Evolutionary conservation across 2,329 filamentous ascomycete species (phyloP).

Genomic region (Waltergamsia citrina): DNA sequence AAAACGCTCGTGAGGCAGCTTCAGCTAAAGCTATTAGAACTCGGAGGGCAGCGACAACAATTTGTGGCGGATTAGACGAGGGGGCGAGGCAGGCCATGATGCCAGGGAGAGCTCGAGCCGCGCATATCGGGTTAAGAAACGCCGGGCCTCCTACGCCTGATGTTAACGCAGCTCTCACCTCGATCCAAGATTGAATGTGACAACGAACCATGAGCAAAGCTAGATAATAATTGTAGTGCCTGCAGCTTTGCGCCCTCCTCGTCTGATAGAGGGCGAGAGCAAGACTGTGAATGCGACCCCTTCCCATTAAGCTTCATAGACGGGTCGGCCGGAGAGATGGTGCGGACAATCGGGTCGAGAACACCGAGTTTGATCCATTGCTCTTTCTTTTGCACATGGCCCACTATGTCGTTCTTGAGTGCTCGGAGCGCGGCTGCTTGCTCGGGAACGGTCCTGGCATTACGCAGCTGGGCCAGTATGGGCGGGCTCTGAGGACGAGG

Average conservation of each 20-base stretch:
- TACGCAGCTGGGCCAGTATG: constrained; percentile 47
- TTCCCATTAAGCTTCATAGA: constrained; percentile 26
- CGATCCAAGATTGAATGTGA: background rate
- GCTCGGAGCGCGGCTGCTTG: constrained; percentile 54
- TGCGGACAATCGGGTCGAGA: constrained; percentile 45
- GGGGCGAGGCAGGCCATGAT: constrained; percentile 64
- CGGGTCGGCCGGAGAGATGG: constrained; percentile 26
- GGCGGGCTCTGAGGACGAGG: constrained; percentile 41
- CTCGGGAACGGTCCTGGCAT: constrained; percentile 39
- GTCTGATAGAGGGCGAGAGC: constrained; percentile 35
- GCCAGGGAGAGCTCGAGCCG: constrained; percentile 56
- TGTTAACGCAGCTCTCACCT: no score
- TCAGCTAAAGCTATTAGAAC: constrained; percentile 64
- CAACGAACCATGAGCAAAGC: constrained; percentile 68
- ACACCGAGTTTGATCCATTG: constrained; percentile 63
- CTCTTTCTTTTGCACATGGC: constrained; percentile 81
- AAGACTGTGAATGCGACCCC: constrained; percentile 21
- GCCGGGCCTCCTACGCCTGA: constrained; percentile 68
- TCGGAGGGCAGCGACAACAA: constrained; percentile 66
- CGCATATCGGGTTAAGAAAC: constrained; percentile 67
- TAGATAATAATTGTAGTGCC: constrained; percentile 75
- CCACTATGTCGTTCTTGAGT: constrained; percentile 84
- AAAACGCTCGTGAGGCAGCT: constrained; percentile 47
- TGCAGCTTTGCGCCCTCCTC: constrained; percentile 65
- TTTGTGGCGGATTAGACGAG: constrained; percentile 49